Conservation (phyloP, 1,284 basidiomycete species). For the Sporisorium exsertum region DNA sequence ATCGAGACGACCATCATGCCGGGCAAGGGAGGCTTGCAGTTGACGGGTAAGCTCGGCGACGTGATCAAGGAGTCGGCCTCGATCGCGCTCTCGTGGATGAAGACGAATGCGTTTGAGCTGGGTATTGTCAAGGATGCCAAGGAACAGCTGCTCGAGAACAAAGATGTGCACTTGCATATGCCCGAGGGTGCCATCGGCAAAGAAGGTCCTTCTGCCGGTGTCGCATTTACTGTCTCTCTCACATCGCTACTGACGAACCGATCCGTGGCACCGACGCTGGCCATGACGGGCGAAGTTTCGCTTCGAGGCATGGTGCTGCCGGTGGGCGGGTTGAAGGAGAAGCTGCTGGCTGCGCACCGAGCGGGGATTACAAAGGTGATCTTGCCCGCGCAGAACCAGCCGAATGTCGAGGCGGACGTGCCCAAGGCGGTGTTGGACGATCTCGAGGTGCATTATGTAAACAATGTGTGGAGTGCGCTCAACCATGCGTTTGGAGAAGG, state of each 20-base stretch:
- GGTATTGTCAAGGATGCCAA: constrained; percentile 78
- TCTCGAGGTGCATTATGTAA: constrained; percentile 67
- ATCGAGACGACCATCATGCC: constrained; percentile 76
- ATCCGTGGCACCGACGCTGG: constrained; percentile 60
- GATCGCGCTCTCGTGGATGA: constrained; percentile 93
- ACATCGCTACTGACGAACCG: constrained; percentile 79
- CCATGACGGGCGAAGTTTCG: constrained; percentile 69
- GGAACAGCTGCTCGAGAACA: constrained; percentile 80
- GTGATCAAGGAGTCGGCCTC: constrained; percentile 96
- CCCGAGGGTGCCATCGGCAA: constrained; percentile 88
- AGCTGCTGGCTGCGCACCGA: constrained; percentile 67
- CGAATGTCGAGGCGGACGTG: constrained; percentile 68
- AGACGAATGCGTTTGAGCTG: constrained; percentile 86
- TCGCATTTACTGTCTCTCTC: constrained; percentile 89
- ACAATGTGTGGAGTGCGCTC: constrained; percentile 66
- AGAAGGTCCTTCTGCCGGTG: constrained; percentile 95
- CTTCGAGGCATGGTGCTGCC: constrained; percentile 67
- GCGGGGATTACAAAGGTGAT: constrained; percentile 65
- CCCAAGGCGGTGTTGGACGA: constrained; percentile 65
- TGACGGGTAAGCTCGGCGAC: constrained; percentile 97
- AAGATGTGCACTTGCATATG: constrained; percentile 72
- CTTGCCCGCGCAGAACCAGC: constrained; percentile 65
- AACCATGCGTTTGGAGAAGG: constrained; percentile 67
- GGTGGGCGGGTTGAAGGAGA: constrained; percentile 68
- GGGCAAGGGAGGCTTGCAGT: constrained; percentile 74